Evolutionary conservation across 768 basidiomycete species (phyloP), one percentile per base, ranked within the genome.

Genomic region (Lepiota brunneoincarnata): DNA sequence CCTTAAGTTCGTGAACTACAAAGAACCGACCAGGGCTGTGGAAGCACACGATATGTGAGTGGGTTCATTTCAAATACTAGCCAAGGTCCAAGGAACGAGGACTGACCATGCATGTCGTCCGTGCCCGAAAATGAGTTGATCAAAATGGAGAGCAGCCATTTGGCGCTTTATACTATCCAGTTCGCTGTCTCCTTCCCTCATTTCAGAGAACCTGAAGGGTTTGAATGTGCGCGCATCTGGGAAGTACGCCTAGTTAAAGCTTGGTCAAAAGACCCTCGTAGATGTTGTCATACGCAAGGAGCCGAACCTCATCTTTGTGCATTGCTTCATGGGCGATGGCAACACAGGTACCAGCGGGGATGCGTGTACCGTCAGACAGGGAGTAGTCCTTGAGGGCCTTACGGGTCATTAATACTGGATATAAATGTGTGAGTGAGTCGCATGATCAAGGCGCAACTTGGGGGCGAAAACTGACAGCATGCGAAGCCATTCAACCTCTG

Each of bases 311-410:
- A n/a, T n/a, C n/a, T n/a, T n/a, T n/a, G n/a, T n/a, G n/a, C 31
- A 65, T 65, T 3, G 65, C 61, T 7, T 54, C 53, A 11, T 59
- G 23, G 1, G 74, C 60, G 2, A 69, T 61, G 6, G 61, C 59
- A 9, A 78, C 55, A 21, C 67, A 60, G 5, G 49, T 26, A 26
- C 51, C 55, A 1, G 45, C 31, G 1, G 56, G 56, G 24, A 57
- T 36, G 18, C 42, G 20, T 1, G 69, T 72, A 3, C 76, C 77
- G 58, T 80, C 70, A 3, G 74, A 75, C 49, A 81, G 72, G 1
- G 67, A 73, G 59, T 70, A 72, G 34, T 75, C 72, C 46, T 69
- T 63, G 35, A 71, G 45, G 1, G 67, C 69, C 46, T 67, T 64
- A 11, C 77, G 69, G 6, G 49, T 36, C 56, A 75, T 56, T 70